These are phyloP conservation scores for Triticum urartu DNA, from an alignment of 176 grass and related monocot genomes.

Conservation along the genomic window DNA sequence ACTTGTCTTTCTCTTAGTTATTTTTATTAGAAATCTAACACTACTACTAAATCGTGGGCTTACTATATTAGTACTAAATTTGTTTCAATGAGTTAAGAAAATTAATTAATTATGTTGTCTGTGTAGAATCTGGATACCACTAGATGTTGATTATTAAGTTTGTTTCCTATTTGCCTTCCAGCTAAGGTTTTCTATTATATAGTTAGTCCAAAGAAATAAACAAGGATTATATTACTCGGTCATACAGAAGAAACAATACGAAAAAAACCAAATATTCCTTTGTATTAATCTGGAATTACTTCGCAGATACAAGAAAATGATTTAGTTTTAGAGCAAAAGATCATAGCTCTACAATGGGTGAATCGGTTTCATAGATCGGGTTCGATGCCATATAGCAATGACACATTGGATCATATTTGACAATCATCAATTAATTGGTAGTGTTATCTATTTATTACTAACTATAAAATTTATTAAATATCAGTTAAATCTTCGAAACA, in stretches of 20 bases:
- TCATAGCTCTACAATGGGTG: background rate
- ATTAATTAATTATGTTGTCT: too few species aligned
- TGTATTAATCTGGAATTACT: background rate
- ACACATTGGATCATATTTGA: background rate
- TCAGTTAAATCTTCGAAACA: background rate
- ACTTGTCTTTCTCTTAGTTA: too few species aligned
- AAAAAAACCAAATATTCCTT: background rate
- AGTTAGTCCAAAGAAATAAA: background rate
- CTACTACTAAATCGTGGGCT: too few species aligned
- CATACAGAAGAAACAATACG: background rate
- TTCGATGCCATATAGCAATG: background rate
- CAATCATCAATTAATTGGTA: background rate
- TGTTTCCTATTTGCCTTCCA: background rate
- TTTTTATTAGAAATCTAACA: too few species aligned
- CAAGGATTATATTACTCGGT: background rate
- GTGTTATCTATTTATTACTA: background rate
- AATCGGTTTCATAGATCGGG: background rate
- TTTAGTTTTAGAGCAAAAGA: background rate
- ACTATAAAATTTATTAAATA: background rate
- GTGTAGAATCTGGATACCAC: too few species aligned
- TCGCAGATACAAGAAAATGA: background rate
- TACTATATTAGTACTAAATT: too few species aligned
- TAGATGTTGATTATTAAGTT: background rate
- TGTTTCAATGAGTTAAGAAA: too few species aligned
- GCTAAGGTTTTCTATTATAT: background rate